Conservation (phyloP, 1,284 basidiomycete species). For the Kalmanozyma brasiliensis region DNA sequence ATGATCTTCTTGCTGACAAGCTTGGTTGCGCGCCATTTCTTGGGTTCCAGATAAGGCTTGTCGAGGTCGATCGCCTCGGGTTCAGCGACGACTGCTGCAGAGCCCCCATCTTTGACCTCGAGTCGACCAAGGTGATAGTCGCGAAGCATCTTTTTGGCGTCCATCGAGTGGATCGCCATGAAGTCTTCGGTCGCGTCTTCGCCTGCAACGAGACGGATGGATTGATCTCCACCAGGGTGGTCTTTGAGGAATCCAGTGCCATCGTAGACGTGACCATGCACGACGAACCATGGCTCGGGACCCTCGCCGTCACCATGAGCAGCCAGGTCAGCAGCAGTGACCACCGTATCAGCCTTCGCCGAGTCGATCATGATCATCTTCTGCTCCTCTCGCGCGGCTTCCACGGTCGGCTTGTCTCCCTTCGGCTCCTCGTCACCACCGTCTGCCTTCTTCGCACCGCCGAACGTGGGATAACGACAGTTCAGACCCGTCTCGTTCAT, state of each 20-base stretch:
- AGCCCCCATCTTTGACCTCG: conserved; percentile 6
- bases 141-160: conserved; percentile 71
- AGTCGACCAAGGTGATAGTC: conserved; percentile 68
- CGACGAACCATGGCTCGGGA: conserved; percentile 75
- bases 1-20: conserved; percentile 70
- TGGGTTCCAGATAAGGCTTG: conserved; percentile 71
- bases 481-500: conserved; percentile 72
- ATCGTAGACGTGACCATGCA: conserved; percentile 73
- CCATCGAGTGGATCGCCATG: conserved; percentile 73
- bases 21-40: conserved; percentile 72
- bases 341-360: conserved; percentile 68
- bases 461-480: conserved; percentile 69
- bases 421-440: not conserved
- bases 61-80: conserved; percentile 43
- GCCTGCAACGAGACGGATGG: conserved; percentile 74
- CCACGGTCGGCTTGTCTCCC: not conserved
- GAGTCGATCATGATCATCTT: conserved; percentile 56
- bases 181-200: conserved; percentile 77
- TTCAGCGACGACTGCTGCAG: conserved; percentile 6
- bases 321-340: conserved; percentile 72
- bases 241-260: conserved; percentile 73
- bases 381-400: conserved; percentile 24
- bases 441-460: conserved; percentile 13
- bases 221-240: conserved; percentile 76
- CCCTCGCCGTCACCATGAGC: conserved; percentile 69